These are phyloP conservation scores for Sugiyamaella americana DNA, from an alignment of 805 yeast genomes.

Conservation along the genomic window DNA sequence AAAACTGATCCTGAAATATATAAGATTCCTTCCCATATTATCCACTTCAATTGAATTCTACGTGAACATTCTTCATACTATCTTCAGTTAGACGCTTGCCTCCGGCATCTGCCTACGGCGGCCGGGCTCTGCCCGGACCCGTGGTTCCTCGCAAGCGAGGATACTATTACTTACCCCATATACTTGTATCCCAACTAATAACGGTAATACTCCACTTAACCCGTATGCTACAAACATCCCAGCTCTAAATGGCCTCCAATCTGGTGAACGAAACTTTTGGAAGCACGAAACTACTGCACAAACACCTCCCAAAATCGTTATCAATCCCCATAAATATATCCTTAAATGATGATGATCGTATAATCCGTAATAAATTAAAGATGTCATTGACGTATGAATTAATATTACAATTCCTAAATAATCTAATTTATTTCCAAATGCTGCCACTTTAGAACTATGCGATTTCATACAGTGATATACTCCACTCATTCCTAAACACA, in stretches of 20 bases:
- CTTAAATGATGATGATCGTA: conserved; percentile 33
- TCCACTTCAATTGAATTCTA: conserved; percentile 55
- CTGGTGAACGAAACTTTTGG: conserved; percentile 59
- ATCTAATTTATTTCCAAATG: conserved; percentile 62
- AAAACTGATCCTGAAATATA: conserved; percentile 75
- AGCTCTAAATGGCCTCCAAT: conserved; percentile 74
- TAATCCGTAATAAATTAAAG: conserved; percentile 43
- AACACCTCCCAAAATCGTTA: conserved; percentile 48
- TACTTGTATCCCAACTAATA: conserved; percentile 43
- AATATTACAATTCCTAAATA: conserved; percentile 68
- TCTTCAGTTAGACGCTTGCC: neutral
- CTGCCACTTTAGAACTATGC: conserved; percentile 52
- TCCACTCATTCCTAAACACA: conserved; percentile 59
- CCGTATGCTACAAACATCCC: conserved; percentile 76
- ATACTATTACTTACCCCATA: conserved; percentile 38
- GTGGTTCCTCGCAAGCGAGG: too few species aligned
- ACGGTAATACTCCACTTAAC: conserved; percentile 66
- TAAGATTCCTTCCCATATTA: conserved; percentile 62
- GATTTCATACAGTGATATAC: conserved; percentile 61
- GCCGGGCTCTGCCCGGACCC: too few species aligned
- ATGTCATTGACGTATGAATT: conserved; percentile 57
- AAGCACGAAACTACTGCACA: conserved; percentile 62
- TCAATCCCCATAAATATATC: conserved; percentile 30
- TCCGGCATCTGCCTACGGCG: neutral
- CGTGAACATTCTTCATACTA: conserved; percentile 36